A percentile compares a stretch with the other conserved stretches of the same genome.
phyloP scores from a whole-genome alignment of 441 rosid species.

The Brassica hybrid region DNA sequence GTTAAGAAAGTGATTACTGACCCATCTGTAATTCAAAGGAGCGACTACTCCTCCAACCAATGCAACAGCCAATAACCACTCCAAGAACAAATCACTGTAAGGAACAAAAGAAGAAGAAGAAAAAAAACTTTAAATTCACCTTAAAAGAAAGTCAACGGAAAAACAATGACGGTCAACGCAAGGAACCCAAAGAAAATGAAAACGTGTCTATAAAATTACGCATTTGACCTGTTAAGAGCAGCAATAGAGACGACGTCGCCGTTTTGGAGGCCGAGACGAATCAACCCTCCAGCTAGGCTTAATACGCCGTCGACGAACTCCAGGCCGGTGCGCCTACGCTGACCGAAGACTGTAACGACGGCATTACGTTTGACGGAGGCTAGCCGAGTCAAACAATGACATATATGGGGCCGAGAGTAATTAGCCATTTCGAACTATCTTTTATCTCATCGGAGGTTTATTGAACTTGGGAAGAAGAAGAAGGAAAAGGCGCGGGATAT shows the following conservation, averaged over 20 bases:
- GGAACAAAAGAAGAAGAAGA: neutral
- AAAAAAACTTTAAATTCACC: neutral
- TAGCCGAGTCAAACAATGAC: conserved; percentile 71
- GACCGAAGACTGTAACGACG: conserved; percentile 49
- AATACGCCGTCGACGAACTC: conserved; percentile 65
- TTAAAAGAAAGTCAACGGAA: neutral
- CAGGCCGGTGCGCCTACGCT: conserved; percentile 55
- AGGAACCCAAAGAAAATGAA: neutral
- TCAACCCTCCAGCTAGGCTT: conserved; percentile 56
- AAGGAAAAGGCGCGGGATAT: conserved; percentile 4
- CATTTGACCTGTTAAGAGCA: conserved; percentile 71
- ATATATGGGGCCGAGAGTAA: conserved; percentile 67
- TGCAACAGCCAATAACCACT: conserved; percentile 77
- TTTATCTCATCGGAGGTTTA: no score
- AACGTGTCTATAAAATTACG: neutral
- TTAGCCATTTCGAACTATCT: conserved; percentile 46
- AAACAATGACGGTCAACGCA: neutral
- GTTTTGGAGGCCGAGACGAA: conserved; percentile 54
- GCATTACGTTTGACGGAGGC: conserved; percentile 56
- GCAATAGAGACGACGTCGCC: conserved; percentile 75
- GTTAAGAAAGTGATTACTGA: conserved; percentile 41
- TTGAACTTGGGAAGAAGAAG: no score
- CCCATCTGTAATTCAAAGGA: conserved; percentile 91
- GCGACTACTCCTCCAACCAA: conserved; percentile 76
- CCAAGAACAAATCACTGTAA: conserved; percentile 68